Evolutionary conservation across 2,329 filamentous ascomycete species (phyloP).

Genomic region (Colletotrichum echinochloae): DNA sequence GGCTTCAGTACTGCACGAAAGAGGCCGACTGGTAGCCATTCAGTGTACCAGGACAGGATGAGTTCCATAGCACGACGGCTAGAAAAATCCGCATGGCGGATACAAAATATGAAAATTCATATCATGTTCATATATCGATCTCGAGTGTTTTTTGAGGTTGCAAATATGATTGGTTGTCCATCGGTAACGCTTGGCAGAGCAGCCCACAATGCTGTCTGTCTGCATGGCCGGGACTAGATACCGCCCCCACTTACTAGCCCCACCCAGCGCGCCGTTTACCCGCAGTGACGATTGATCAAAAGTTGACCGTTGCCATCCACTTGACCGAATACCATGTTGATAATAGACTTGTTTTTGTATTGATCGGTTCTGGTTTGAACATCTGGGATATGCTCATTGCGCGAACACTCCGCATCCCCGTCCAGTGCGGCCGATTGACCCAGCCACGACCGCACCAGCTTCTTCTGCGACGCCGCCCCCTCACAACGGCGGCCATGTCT

Average conservation of each 20-base stretch:
- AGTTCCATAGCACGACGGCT: slow-evolving; percentile 20
- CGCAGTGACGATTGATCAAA: slow-evolving; percentile 8
- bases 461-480: slow-evolving; percentile 18
- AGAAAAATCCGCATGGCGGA: slow-evolving; percentile 28
- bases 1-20: slow-evolving; percentile 27
- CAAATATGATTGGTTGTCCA: neutral
- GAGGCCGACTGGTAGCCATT: slow-evolving; percentile 26
- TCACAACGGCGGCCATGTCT: slow-evolving; percentile 34
- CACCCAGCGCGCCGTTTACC: neutral
- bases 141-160: neutral
- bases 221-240: neutral
- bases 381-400: slow-evolving; percentile 16
- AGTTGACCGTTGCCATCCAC: neutral
- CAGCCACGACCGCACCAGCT: slow-evolving; percentile 9
- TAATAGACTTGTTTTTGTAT: neutral
- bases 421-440: neutral
- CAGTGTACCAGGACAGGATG: slow-evolving; percentile 27
- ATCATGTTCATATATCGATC: neutral
- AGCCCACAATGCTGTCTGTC: neutral
- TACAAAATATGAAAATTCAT: slow-evolving; percentile 11
- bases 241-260: slow-evolving; percentile 5
- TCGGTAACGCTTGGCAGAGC: neutral
- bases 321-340: neutral
- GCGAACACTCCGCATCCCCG: neutral
- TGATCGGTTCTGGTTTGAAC: neutral